These are phyloP conservation scores for Inosperma sp. DNA, from an alignment of 768 basidiomycete genomes.

Conservation along the genomic window DNA sequence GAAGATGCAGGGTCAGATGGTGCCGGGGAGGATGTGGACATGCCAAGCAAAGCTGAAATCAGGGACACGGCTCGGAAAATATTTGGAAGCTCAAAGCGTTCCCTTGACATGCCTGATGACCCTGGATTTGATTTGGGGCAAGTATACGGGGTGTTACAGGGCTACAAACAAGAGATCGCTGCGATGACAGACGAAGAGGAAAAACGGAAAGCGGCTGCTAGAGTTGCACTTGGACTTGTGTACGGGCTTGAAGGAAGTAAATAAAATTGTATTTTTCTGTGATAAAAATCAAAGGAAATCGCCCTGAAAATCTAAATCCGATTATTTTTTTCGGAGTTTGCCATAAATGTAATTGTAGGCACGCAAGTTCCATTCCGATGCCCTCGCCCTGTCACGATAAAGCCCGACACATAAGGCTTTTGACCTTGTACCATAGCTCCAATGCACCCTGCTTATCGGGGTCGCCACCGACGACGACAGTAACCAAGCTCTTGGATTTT, in stretches of 20 bases:
- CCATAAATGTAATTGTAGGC: not conserved
- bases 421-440: not conserved
- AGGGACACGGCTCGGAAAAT: slow-evolving; percentile 44
- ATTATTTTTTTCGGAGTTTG: not conserved
- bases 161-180: slow-evolving; percentile 71
- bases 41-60: slow-evolving; percentile 50
- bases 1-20: slow-evolving; percentile 7
- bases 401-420: too few species aligned
- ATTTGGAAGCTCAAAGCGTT: slow-evolving; percentile 35
- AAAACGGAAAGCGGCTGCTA: slow-evolving; percentile 62
- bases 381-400: too few species aligned
- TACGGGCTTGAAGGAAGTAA: slow-evolving; percentile 51
- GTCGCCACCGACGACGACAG: not conserved
- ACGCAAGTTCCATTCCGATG: too few species aligned
- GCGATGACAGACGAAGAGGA: slow-evolving; percentile 60
- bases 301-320: too few species aligned
- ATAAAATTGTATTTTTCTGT: not conserved
- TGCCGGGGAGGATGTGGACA: slow-evolving; percentile 26
- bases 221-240: slow-evolving; percentile 66
- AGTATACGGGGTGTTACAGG: slow-evolving; percentile 57
- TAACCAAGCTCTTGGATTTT: not conserved
- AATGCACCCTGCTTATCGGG: not conserved
- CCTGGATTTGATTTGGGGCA: slow-evolving; percentile 57
- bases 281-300: not conserved
- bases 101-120: slow-evolving; percentile 18